Base-by-base conservation (phyloP, 495 filamentous ascomycete species). In the Emericellopsis terricola region DNA sequence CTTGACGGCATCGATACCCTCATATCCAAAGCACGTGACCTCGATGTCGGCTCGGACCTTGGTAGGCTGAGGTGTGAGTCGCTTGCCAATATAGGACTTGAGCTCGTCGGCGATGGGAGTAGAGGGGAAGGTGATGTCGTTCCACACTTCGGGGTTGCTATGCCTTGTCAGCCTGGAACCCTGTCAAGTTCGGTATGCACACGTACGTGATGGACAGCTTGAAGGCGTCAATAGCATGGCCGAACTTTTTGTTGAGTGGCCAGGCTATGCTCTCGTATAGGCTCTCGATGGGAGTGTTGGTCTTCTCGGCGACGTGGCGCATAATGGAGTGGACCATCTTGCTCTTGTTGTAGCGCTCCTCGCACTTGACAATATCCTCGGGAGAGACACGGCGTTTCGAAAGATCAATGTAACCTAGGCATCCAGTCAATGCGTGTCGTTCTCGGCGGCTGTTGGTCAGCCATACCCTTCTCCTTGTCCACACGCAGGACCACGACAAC, bases 241-340 rank as follows among this genome's bases (percentile, higher is more conserved):
- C 91, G 55, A 87, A 96, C 58, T 85, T 91, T 66, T 85, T 87
- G 71, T 92, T 85, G 52, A 97, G 62, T 5, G 91, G 91, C 89
- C 89, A 97, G 29, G 73, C 86, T 58, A 97, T 94, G 41, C 65
- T 76, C 65, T 87, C 71, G 56, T 97, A 96, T 34, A 97, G 73
- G 28, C 70, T 65, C 64, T 94, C 84, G 50, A 97, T 89, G 11
- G 89, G 86, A 15, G 77, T 84, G 51, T 76, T 74, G 19, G 85
- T 92, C 59, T 92, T 94, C 66, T 97, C 89, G 34, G 89, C 87
- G 29, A 96, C 89, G 52, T 97, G 89, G 42, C 89, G 74, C 76
- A 96, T 80, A 53, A 97, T 96, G 3, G 80, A 87, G 59, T 96
- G 87, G 33, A 96, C 89, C 63, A 93, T 86, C 65, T 97, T 97